Evolutionary conservation across 164 flowering plant genomes (phyloP).

Genomic region (Tinospora cordifolia): DNA sequence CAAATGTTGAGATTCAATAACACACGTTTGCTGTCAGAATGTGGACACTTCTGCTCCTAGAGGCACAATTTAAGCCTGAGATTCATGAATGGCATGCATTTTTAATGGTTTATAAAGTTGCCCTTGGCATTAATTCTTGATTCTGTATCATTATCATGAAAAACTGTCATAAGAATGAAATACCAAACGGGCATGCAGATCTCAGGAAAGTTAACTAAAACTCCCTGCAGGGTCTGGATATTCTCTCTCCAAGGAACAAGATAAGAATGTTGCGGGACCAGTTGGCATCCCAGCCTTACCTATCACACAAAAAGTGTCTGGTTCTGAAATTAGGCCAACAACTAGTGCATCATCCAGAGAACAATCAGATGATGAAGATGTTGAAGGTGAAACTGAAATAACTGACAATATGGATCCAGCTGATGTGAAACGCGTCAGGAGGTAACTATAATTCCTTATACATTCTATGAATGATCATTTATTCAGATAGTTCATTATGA

Average conservation of each 20-base stretch:
- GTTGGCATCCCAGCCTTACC: constrained; percentile 46
- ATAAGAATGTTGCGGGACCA: constrained; percentile 42
- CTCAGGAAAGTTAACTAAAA: neutral
- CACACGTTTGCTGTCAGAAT: neutral
- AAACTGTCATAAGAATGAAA: neutral
- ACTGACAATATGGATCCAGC: constrained; percentile 55
- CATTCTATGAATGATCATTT: neutral
- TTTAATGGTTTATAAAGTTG: no score
- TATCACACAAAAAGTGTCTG: constrained; percentile 35
- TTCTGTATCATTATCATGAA: neutral
- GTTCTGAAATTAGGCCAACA: constrained; percentile 33
- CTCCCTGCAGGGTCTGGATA: constrained; percentile 32
- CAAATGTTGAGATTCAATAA: neutral
- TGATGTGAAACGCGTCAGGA: constrained; percentile 81
- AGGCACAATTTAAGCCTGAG: neutral
- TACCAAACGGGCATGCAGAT: neutral
- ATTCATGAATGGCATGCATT: neutral
- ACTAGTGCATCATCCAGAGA: constrained; percentile 84
- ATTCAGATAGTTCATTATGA: neutral
- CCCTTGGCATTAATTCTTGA: no score
- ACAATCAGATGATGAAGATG: constrained; percentile 79
- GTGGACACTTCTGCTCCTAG: neutral
- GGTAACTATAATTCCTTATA: constrained; percentile 36
- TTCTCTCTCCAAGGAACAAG: constrained; percentile 35
- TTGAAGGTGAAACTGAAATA: constrained; percentile 56